These are phyloP conservation scores for Neofusicoccum sp. DNA, from an alignment of 2,329 filamentous ascomycete species.

Conservation along the genomic window DNA sequence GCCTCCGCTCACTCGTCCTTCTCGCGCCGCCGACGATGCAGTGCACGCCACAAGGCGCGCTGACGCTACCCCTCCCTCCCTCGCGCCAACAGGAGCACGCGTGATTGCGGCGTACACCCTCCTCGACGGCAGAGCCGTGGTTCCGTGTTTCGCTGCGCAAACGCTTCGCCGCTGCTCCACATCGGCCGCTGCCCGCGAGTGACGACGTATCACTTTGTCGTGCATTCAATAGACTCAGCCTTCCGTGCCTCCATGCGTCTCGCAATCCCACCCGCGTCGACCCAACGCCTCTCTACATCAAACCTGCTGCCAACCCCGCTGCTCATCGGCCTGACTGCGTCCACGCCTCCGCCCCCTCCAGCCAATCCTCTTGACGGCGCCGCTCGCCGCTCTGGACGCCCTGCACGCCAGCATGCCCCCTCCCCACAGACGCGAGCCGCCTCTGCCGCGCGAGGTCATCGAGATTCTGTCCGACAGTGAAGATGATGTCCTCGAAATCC, in stretches of 20 bases:
- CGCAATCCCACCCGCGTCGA: background rate
- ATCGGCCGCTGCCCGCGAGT: background rate
- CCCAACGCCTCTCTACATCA: background rate
- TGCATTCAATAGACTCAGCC: background rate
- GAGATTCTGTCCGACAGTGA: conserved; percentile 5
- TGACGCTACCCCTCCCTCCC: conserved; percentile 15
- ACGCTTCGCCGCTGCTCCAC: background rate
- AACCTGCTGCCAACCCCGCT: background rate
- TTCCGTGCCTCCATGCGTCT: background rate
- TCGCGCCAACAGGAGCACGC: conserved; percentile 9
- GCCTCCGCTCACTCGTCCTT: background rate
- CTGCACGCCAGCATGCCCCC: background rate
- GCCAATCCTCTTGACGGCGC: background rate
- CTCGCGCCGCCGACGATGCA: too few species aligned
- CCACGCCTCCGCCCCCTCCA: background rate
- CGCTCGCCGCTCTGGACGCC: too few species aligned
- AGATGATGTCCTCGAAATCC: background rate
- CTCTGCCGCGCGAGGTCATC: conserved; percentile 9
- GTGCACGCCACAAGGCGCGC: background rate
- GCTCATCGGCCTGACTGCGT: background rate
- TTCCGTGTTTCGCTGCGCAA: background rate
- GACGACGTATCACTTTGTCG: background rate
- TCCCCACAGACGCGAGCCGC: background rate
- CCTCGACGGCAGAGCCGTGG: background rate
- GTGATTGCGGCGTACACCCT: background rate